phyloP scores from a whole-genome alignment of 1,139 yeast genomes.

The Komagataea norvegica region DNA sequence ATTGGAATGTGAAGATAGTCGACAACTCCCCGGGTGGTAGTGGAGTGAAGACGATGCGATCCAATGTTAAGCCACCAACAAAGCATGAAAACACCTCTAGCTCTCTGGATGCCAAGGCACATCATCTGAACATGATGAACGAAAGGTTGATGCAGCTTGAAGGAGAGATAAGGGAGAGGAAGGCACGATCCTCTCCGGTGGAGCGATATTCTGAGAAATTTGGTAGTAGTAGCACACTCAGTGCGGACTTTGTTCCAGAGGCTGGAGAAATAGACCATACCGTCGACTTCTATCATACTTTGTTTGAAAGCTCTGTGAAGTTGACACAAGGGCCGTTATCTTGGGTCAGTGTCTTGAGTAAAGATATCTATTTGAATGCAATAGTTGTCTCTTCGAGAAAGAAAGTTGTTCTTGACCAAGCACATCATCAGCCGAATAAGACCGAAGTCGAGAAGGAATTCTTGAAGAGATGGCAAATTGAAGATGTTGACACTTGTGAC shows the following conservation, averaged over 20 bases:
- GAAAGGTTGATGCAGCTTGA: conserved; percentile 10
- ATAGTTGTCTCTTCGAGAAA: conserved; percentile 12
- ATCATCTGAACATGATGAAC: conserved; percentile 5
- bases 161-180: conserved; percentile 1
- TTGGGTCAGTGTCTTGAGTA: conserved; percentile 39
- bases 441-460: conserved; percentile 10
- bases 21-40: no score
- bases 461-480: conserved; percentile 13
- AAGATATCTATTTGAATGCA: conserved; percentile 32
- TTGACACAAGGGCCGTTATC: conserved; percentile 37
- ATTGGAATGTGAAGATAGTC: conserved; percentile 27
- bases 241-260: no score
- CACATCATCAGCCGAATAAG: neutral
- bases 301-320: conserved; percentile 6
- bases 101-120: no score
- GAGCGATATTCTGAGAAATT: no score
- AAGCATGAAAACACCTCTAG: no score
- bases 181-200: no score
- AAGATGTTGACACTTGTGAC: conserved; percentile 6
- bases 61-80: no score
- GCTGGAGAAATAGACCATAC: neutral
- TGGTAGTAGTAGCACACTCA: no score
- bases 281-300: conserved; percentile 16
- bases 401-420: conserved; percentile 4
- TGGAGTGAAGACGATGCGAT: no score